Evolutionary conservation across 352 stramenopile species (phyloP).

Genomic region (Globisporangium polare): DNA sequence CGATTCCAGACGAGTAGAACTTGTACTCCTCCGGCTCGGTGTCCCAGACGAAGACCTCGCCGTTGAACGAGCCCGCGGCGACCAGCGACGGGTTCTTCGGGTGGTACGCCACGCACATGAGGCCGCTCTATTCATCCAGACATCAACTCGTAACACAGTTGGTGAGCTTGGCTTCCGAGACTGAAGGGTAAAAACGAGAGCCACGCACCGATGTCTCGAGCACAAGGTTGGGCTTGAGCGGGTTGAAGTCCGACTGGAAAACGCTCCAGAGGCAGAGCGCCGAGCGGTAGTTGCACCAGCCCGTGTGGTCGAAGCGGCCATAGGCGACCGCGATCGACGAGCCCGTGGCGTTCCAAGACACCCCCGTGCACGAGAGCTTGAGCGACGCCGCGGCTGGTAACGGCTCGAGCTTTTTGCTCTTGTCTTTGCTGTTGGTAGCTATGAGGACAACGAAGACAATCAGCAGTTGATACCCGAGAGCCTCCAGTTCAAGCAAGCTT

Average conservation of each 20-base stretch:
- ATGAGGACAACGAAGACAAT: background rate
- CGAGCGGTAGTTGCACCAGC: conserved; percentile 87
- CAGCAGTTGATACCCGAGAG: background rate
- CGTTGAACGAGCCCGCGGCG: conserved; percentile 83
- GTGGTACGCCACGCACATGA: conserved; percentile 88
- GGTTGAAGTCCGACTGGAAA: conserved; percentile 75
- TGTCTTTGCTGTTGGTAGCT: conserved; percentile 4
- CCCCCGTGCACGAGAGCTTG: conserved; percentile 73
- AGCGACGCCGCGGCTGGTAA: conserved; percentile 22
- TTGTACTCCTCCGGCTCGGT: conserved; percentile 59
- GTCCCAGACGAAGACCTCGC: conserved; percentile 84
- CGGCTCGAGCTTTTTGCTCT: conserved; percentile 15
- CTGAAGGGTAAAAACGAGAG: background rate
- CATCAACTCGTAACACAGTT: background rate
- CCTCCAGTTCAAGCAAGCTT: background rate
- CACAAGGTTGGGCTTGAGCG: conserved; percentile 54
- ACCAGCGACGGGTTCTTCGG: conserved; percentile 79
- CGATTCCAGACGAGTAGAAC: conserved; percentile 73
- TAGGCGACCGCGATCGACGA: conserved; percentile 80
- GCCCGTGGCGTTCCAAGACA: conserved; percentile 87
- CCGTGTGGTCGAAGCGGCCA: conserved; percentile 78
- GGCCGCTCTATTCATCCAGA: conserved; percentile 44
- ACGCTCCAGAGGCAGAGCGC: conserved; percentile 85
- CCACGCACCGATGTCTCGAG: conserved; percentile 68
- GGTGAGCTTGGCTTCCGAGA: background rate